phyloP scores from a whole-genome alignment of 176 grass and related monocot species.

The Cenchrus purpureus region DNA sequence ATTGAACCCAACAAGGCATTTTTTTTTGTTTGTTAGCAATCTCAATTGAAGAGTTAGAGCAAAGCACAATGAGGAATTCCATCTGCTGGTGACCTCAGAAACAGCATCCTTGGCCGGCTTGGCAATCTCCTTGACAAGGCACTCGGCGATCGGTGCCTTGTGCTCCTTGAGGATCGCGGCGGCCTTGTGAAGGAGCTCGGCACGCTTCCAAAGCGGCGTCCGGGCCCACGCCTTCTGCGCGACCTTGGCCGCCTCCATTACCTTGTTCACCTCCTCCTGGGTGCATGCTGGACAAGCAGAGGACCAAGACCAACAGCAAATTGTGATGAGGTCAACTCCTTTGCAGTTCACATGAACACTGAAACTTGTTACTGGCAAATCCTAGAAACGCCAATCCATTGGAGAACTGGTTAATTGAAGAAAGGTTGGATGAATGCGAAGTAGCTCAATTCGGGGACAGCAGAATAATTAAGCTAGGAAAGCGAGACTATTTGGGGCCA shows the following conservation, averaged over 20 bases:
- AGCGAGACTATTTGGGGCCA: neutral
- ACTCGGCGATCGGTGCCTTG: constrained; percentile 78
- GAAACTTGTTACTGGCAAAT: neutral
- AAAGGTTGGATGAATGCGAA: neutral
- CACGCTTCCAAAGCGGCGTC: constrained; percentile 91
- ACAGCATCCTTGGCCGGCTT: constrained; percentile 96
- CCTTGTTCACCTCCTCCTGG: constrained; percentile 99
- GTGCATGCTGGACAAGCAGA: constrained; percentile 71
- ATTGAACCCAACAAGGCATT: constrained; percentile 10
- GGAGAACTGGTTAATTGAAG: neutral
- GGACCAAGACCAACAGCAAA: constrained; percentile 6
- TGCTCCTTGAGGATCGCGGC: constrained; percentile 93
- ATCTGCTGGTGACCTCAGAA: constrained; percentile 59
- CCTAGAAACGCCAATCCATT: neutral
- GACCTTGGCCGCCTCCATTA: constrained; percentile 80
- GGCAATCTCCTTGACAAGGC: constrained; percentile 95
- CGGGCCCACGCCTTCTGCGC: constrained; percentile 81
- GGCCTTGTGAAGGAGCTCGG: constrained; percentile 89
- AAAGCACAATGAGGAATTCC: neutral
- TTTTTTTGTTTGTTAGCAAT: constrained; percentile 21
- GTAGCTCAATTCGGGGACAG: neutral
- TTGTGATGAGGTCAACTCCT: neutral
- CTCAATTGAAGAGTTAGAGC: neutral
- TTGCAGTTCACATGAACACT: neutral
- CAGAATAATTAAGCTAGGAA: constrained; percentile 4